Base-by-base conservation (phyloP, 371 early-diverging fungal genomes). In the Sporodiniella umbellata region DNA sequence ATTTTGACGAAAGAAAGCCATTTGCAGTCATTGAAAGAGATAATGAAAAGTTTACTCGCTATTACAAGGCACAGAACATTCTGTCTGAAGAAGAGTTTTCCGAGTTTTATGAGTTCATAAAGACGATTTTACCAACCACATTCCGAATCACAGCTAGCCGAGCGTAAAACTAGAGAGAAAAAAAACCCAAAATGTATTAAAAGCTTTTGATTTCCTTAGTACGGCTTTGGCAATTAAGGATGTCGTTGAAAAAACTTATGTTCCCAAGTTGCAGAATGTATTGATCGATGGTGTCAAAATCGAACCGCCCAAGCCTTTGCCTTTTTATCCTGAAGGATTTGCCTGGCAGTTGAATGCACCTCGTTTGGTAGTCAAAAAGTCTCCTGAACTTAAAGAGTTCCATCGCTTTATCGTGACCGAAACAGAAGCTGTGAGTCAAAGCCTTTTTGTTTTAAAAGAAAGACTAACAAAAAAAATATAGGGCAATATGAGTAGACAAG, bases 401-500 rank as follows among this genome's bases (percentile, higher is more conserved):
- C 96, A 97, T 53, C 71, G 85, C 54, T 98, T 94, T 69, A 79
- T 98, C 58, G 95, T 96, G 37, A 79, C 94, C 6, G 96, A 96
- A 62, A 94, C 95, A 4, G 95, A 96, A 70, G 86, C 90, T 4
- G 87, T 83, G 65, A 53, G 71, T 66, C n/a, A n/a, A n/a, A n/a
- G n/a, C n/a, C n/a, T n/a, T n/a, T 50, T 45, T 19, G 4, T 19
- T 0, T 40, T 23, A 26, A 11, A 18, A 3, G 30, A 8, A 24
- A 24, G 19, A 18, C 12, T 24, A 17, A 6, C 6, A 31, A 22
- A 28, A 23, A 4, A 12, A 26, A 12, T 15, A 23, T 64, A 83
- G 79, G 99, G 99, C 53, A 93, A 95, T 64, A 88, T 99, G 48
- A 93, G 92, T 63, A 80, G 99, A 39, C 99, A 99, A 74, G 99